phyloP scores from a whole-genome alignment of 2,329 filamentous ascomycete species.

The Botrytis fabae region DNA sequence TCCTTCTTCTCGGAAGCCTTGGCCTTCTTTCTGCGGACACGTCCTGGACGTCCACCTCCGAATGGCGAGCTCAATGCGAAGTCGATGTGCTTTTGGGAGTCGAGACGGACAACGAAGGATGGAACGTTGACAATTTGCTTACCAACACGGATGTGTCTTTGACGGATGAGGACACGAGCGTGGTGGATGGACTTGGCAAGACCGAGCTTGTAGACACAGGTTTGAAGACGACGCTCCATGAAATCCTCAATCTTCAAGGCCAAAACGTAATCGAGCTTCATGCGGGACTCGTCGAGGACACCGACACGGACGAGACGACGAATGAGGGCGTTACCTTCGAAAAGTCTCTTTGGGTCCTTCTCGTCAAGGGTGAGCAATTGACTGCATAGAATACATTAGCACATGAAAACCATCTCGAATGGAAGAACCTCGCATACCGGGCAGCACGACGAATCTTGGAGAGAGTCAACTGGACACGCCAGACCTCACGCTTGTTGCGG shows the following conservation, averaged over 20 bases:
- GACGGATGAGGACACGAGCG: slow-evolving; percentile 98
- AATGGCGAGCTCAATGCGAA: slow-evolving; percentile 97
- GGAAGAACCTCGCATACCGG: slow-evolving; percentile 61
- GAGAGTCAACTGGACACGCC: slow-evolving; percentile 98
- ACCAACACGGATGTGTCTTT: slow-evolving; percentile 99
- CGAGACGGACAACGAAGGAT: slow-evolving; percentile 98
- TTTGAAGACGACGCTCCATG: slow-evolving; percentile 99
- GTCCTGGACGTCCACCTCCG: slow-evolving; percentile 93
- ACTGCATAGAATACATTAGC: slow-evolving; percentile 60
- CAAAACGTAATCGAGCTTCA: slow-evolving; percentile 99
- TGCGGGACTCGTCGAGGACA: slow-evolving; percentile 99
- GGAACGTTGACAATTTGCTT: slow-evolving; percentile 99
- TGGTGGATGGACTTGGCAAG: slow-evolving; percentile 99
- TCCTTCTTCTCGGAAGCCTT: slow-evolving; percentile 87
- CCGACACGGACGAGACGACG: slow-evolving; percentile 99
- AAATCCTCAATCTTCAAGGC: slow-evolving; percentile 99
- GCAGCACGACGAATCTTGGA: slow-evolving; percentile 99
- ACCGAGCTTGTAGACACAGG: slow-evolving; percentile 99
- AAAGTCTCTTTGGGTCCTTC: slow-evolving; percentile 99
- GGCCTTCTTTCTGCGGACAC: slow-evolving; percentile 99
- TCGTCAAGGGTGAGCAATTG: slow-evolving; percentile 99
- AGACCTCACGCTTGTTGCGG: slow-evolving; percentile 99
- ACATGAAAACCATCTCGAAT: not conserved
- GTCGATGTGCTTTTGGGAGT: slow-evolving; percentile 99
- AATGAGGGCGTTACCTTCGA: slow-evolving; percentile 99